phyloP scores from a whole-genome alignment of 495 filamentous ascomycete species.

The Xylaria grammica region DNA sequence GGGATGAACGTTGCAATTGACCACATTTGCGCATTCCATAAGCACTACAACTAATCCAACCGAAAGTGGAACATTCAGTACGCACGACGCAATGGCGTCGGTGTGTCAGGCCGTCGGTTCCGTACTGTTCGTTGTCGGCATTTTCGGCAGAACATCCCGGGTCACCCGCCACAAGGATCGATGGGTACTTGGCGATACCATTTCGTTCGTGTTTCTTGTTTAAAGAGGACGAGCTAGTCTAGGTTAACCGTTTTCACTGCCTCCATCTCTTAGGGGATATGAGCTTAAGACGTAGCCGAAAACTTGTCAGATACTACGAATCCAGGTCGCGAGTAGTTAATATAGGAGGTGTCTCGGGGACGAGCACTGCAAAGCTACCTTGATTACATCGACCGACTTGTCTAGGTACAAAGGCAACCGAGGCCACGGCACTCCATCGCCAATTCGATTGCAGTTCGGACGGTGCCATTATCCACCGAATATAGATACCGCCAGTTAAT shows the following conservation, averaged over 20 bases:
- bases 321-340: not conserved
- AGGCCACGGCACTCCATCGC: not conserved
- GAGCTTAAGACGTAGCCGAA: not conserved
- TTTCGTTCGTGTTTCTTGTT: not conserved
- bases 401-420: not conserved
- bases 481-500: not conserved
- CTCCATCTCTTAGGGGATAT: not conserved
- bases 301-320: not conserved
- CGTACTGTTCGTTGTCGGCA: not conserved
- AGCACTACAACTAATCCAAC: not conserved
- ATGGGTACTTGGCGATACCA: not conserved
- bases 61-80: not conserved
- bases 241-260: not conserved
- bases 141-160: constrained; percentile 7
- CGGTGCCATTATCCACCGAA: not conserved
- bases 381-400: not conserved
- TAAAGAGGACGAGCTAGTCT: not conserved
- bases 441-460: not conserved
- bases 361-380: constrained; percentile 1
- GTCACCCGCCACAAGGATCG: constrained; percentile 4
- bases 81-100: not conserved
- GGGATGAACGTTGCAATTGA: not conserved
- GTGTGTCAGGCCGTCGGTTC: not conserved
- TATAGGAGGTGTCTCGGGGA: not conserved
- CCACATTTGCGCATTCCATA: not conserved